Conservation (phyloP, 2,329 filamentous ascomycete species). For the Chaetoscypha palmicola region DNA sequence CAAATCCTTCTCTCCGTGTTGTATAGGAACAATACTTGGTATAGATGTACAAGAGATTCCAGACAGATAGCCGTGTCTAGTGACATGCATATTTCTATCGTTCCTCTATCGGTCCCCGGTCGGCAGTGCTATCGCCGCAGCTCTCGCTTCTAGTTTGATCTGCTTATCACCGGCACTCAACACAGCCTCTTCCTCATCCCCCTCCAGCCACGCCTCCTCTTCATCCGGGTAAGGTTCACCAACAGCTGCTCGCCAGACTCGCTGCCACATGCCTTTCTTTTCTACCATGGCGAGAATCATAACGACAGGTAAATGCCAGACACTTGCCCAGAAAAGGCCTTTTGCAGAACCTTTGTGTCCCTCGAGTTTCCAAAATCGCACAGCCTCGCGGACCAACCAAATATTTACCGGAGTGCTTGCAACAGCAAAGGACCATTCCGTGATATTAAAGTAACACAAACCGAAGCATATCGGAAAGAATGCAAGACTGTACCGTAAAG, state of each 20-base stretch:
- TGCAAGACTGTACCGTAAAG: constrained; percentile 74
- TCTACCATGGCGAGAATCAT: constrained; percentile 85
- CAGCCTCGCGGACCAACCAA: constrained; percentile 77
- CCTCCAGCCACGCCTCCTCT: constrained; percentile 51
- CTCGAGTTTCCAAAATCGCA: constrained; percentile 71
- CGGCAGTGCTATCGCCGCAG: constrained; percentile 8
- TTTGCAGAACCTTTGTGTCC: constrained; percentile 75
- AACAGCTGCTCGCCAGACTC: constrained; percentile 65
- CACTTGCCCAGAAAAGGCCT: constrained; percentile 91
- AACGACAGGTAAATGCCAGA: constrained; percentile 88
- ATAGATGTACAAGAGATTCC: neutral
- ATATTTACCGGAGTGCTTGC: constrained; percentile 77
- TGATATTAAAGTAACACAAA: constrained; percentile 72
- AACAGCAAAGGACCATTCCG: constrained; percentile 75
- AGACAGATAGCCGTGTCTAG: neutral
- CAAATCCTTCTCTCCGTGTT: too few relatives aligned
- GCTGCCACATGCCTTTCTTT: constrained; percentile 87
- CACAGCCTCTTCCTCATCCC: constrained; percentile 36
- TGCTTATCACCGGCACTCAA: constrained; percentile 7
- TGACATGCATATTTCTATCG: neutral
- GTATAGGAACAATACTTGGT: constrained; percentile 1
- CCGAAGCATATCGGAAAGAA: constrained; percentile 83
- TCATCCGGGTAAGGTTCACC: constrained; percentile 52
- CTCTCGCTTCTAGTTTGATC: constrained; percentile 14
- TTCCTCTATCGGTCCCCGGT: constrained; percentile 3